Conservation (phyloP, 2,329 filamentous ascomycete species). For the Penicillium sp. region DNA sequence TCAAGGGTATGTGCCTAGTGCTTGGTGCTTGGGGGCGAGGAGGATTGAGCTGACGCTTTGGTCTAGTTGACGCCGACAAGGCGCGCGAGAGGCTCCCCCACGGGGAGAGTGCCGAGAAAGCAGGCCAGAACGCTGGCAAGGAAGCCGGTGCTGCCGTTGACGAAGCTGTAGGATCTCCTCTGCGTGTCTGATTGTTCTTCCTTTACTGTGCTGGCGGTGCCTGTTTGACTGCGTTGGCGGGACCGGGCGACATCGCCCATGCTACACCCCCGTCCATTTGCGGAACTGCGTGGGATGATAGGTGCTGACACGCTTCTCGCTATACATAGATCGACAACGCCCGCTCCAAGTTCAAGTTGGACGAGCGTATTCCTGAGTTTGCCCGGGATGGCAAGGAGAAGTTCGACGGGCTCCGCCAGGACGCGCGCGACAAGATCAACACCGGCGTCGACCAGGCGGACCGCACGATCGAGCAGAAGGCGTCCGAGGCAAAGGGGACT, state of each 20-base stretch:
- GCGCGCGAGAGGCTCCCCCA: conserved; percentile 65
- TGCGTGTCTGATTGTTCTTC: neutral
- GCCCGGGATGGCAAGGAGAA: conserved; percentile 57
- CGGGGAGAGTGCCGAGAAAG: conserved; percentile 62
- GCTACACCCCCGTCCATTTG: neutral
- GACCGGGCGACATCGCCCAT: no score
- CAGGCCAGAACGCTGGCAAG: conserved; percentile 60
- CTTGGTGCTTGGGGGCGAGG: no score
- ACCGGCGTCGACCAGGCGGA: conserved; percentile 71
- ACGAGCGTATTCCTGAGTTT: conserved; percentile 60
- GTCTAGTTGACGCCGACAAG: conserved; percentile 70
- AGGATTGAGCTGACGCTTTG: conserved; percentile 39
- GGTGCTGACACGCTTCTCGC: no score
- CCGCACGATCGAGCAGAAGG: conserved; percentile 72
- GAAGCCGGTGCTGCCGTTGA: conserved; percentile 66
- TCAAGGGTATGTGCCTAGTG: conserved; percentile 69
- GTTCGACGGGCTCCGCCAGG: conserved; percentile 63
- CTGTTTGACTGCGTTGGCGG: no score
- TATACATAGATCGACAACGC: conserved; percentile 57
- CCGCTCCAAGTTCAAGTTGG: conserved; percentile 54
- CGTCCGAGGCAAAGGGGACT: conserved; percentile 78
- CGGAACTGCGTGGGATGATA: no score
- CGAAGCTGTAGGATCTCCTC: conserved; percentile 58
- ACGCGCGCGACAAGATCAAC: conserved; percentile 55
- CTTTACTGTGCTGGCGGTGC: neutral